Evolutionary conservation across 768 basidiomycete species (phyloP), one percentile per base, ranked within the genome.

Genomic region (Clitopilus passeckerianus): DNA sequence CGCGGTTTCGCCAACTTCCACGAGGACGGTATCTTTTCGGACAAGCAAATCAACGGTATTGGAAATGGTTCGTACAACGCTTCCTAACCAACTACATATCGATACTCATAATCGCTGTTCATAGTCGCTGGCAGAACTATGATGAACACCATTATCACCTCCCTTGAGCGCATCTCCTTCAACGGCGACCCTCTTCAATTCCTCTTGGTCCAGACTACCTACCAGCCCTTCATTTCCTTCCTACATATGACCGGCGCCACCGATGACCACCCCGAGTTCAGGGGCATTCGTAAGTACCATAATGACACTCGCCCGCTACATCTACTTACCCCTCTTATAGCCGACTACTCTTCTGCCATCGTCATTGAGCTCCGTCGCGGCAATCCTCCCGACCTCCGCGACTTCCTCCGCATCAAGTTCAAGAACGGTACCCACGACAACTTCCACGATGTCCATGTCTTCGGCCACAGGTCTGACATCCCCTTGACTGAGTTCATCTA

Each of bases 181-280:
- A 85, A 87, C 66, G 85, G 81, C 61, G 87, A 91, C 74, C 87
- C 90, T 50, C 83, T 94, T 56, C 87, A 90, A 66, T 81, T 95
- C 74, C 78, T 88, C 72, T 70, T 93, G 64, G 78, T 91, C 64
- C 84, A 90, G 74, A 86, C 87, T 15, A 90, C 90, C 62, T 95
- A 95, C 79, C 93, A 94, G 72, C 87, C 93, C 14, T 92, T 95
- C 83, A 86, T 94, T 67, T 93, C 91, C 4, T 80, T 95, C 71
- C 89, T 95, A 83, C 84, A 86, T 69, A 82, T 89, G 72, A 84
- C 90, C 18, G 89, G 88, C 59, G 74, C 88, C 58, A 64, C 72
- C 64, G 75, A 81, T 61, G 73, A 80, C 24, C 72, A 85, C 68
- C 87, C 89, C 1, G 81, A 87, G 57, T 71, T 87, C 63, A 72